These are phyloP conservation scores for Lachancea kluyveri DNA, from an alignment of 805 yeast genomes.

Conservation along the genomic window DNA sequence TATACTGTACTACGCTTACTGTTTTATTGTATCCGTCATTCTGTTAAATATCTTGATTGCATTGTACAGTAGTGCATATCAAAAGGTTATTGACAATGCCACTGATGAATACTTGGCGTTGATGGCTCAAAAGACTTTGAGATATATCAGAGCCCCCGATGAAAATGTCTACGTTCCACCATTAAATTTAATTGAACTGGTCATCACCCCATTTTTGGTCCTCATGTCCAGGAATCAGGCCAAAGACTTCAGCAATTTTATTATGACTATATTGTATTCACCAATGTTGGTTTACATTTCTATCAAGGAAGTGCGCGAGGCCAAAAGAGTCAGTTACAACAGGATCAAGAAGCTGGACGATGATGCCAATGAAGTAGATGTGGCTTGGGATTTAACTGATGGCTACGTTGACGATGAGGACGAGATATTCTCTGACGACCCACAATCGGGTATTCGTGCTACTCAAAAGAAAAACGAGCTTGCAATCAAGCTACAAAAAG, in stretches of 20 bases:
- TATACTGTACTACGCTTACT: conserved; percentile 69
- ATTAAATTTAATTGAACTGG: conserved; percentile 63
- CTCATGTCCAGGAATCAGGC: conserved; percentile 30
- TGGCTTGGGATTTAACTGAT: conserved; percentile 80
- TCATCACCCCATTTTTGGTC: conserved; percentile 41
- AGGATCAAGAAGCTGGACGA: conserved; percentile 57
- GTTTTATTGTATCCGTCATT: conserved; percentile 68
- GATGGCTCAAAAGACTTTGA: conserved; percentile 75
- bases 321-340: conserved; percentile 67
- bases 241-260: conserved; percentile 39
- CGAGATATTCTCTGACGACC: conserved; percentile 25
- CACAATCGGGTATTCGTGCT: conserved; percentile 23
- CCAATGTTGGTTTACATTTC: conserved; percentile 62
- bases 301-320: conserved; percentile 55
- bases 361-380: conserved; percentile 72
- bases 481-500: conserved; percentile 42
- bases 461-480: conserved; percentile 30
- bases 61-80: conserved; percentile 77
- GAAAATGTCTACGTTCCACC: conserved; percentile 83
- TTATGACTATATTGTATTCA: conserved; percentile 61
- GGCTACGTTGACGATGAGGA: conserved; percentile 45
- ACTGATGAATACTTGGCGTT: conserved; percentile 80
- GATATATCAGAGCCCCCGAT: conserved; percentile 86
- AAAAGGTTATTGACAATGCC: conserved; percentile 74
- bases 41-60: conserved; percentile 81